Conservation (phyloP, 2,329 filamentous ascomycete genomes). For the Penicillium sp. region DNA sequence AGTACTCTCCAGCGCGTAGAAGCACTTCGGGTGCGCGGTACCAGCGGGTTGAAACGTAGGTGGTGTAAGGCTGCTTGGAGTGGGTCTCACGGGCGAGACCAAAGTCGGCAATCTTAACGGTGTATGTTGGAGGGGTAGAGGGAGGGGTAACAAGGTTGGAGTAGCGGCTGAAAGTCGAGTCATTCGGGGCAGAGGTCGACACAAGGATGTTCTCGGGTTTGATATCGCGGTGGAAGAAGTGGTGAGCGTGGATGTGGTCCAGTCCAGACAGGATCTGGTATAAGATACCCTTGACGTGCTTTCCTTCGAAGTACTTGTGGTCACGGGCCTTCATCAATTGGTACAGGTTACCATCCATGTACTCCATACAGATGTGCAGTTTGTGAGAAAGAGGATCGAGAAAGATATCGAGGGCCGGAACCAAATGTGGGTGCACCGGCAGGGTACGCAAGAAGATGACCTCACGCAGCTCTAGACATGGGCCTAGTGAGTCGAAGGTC, state of each 20-base stretch:
- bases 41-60: constrained; percentile 97
- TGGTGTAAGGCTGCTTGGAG: constrained; percentile 94
- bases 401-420: constrained; percentile 98
- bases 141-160: constrained; percentile 91
- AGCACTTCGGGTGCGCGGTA: constrained; percentile 92
- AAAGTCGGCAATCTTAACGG: constrained; percentile 98
- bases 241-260: constrained; percentile 94
- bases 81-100: constrained; percentile 96
- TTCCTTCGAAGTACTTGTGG: constrained; percentile 86
- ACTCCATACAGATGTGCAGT: constrained; percentile 98
- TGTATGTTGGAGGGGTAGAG: constrained; percentile 88
- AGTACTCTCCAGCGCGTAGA: constrained; percentile 91
- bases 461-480: constrained; percentile 90
- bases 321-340: constrained; percentile 98
- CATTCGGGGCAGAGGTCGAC: constrained; percentile 80
- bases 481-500: constrained; percentile 87
- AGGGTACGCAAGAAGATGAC: constrained; percentile 94
- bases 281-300: constrained; percentile 94
- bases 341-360: constrained; percentile 99
- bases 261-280: constrained; percentile 96
- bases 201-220: constrained; percentile 99
- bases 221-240: constrained; percentile 98
- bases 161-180: constrained; percentile 90
- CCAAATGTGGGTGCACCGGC: constrained; percentile 83
- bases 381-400: constrained; percentile 94